Evolutionary conservation across 1,284 basidiomycete species (phyloP).

Genomic region (Takashimella tepidaria): DNA sequence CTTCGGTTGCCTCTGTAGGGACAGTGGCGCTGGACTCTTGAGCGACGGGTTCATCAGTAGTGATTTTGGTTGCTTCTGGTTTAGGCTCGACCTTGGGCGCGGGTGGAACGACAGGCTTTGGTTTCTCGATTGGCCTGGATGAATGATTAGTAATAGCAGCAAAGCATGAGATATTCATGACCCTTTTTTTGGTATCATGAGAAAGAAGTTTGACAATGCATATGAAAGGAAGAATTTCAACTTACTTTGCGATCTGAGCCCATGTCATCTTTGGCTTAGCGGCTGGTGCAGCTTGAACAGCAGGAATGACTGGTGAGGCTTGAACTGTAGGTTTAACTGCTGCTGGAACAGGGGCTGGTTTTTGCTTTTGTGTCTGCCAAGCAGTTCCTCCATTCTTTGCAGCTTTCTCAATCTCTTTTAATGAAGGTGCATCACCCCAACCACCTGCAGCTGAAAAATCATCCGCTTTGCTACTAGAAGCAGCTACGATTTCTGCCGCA

Average conservation of each 20-base stretch:
- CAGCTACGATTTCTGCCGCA: slow-evolving; percentile 18
- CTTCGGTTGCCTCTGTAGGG: slow-evolving; percentile 5
- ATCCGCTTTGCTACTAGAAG: slow-evolving; percentile 33
- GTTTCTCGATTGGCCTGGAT: slow-evolving; percentile 44
- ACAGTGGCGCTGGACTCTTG: slow-evolving; percentile 18
- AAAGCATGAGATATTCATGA: no score
- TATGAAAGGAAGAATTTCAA: not conserved
- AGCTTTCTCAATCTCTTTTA: slow-evolving; percentile 39
- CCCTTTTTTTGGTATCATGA: no score
- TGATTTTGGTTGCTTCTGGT: slow-evolving; percentile 19
- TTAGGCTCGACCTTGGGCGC: slow-evolving; percentile 50
- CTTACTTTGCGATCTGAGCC: slow-evolving; percentile 50
- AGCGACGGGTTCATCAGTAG: slow-evolving; percentile 25
- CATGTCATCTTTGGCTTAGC: slow-evolving; percentile 48
- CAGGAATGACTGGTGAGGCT: slow-evolving; percentile 6
- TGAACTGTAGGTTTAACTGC: slow-evolving; percentile 15
- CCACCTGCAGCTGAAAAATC: slow-evolving; percentile 41
- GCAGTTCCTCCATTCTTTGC: slow-evolving; percentile 31
- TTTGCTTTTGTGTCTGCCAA: slow-evolving; percentile 36
- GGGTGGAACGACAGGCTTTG: slow-evolving; percentile 56
- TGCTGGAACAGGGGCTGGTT: slow-evolving; percentile 19
- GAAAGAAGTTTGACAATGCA: no score
- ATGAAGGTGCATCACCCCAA: slow-evolving; percentile 40
- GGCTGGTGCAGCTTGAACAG: slow-evolving; percentile 10
- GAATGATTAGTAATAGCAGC: no score